Base-by-base conservation (phyloP, 169 alveolate genomes). In the Cryptosporidium sp. region DNA sequence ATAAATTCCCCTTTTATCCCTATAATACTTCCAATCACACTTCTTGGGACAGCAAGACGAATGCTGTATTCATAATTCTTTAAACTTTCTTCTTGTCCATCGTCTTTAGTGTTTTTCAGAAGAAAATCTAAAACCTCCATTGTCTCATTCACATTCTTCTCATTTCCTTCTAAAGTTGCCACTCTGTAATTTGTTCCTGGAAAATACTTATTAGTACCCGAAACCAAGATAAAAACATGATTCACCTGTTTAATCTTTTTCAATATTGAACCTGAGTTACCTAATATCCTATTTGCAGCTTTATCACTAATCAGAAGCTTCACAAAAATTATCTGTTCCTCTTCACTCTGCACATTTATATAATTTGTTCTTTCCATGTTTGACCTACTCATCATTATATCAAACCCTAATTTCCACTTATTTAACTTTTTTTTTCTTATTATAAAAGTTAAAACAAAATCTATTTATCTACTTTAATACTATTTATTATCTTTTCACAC, bases 151-250 rank as follows among this genome's bases (percentile, higher is more conserved):
- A 80, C 75, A 65, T 59, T 62, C 35, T 62, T 65, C n/a, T 80
- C 89, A 80, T 29, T 80, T 18, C 89, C 89, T 45, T 80, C 89
- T 48, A 80, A 59, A 43, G 89, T 80, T 62, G 75, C 75, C 4
- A 80, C 89, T 41, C 89, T 80, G n/a, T 62, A 80, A 39, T 65
- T 62, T n/a, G 89, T 80, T 35, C 89, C 89, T 26, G 89, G 89
- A 31, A 80, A 80, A 80, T 80, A 80, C 12, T 62, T 80, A 29
- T 80, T 48, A 16, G 48, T 16, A 14, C 89, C 89, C 0, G 89
- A 80, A 6, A 80, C 89, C n/a, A 80, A 26, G 10, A 80, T 62
- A 41, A 62, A 80, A 18, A 80, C 89, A 29, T 80, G 73, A 62
- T 80, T 80, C 39, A 62, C 75, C 8, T 80, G 75, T 16, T 41